A percentile compares a stretch with the other conserved stretches of the same genome.
These are phyloP conservation scores for Microdochium trichocladiopsis DNA, from an alignment of 2,329 filamentous ascomycete species.

Conservation along the genomic window DNA sequence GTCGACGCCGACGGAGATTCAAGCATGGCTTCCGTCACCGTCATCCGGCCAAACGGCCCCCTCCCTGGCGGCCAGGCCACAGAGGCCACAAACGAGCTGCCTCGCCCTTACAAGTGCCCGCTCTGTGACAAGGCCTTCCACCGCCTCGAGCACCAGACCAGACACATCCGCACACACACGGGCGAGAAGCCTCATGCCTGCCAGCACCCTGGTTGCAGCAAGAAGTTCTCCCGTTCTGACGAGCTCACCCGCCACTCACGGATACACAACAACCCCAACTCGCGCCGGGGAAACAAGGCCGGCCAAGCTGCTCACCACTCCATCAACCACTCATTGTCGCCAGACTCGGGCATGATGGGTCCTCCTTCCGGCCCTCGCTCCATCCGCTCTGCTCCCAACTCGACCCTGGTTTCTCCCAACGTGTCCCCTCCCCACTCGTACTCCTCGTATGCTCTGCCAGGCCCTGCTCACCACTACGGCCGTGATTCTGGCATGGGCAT, in stretches of 20 bases:
- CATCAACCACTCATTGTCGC: conserved; percentile 37
- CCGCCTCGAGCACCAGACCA: conserved; percentile 86
- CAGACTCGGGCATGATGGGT: conserved; percentile 69
- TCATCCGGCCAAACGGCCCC: conserved; percentile 56
- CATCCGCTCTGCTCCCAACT: conserved; percentile 82
- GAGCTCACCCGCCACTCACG: conserved; percentile 94
- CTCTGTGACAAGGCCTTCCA: conserved; percentile 98
- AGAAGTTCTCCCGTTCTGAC: conserved; percentile 93
- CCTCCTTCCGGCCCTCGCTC: conserved; percentile 68
- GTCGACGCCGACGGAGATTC: conserved; percentile 25
- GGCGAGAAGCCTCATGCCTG: conserved; percentile 98
- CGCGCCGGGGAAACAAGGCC: conserved; percentile 83
- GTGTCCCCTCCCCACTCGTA: conserved; percentile 92
- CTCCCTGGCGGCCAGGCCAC: conserved; percentile 54
- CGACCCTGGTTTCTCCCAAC: conserved; percentile 85
- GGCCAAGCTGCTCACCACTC: conserved; percentile 35
- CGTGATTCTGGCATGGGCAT: conserved; percentile 38
- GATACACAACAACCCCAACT: conserved; percentile 99
- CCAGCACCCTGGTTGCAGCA: conserved; percentile 91
- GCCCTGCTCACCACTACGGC: conserved; percentile 40
- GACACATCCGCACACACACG: conserved; percentile 93
- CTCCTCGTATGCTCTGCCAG: conserved; percentile 56
- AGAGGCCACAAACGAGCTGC: conserved; percentile 64
- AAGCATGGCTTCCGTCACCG: conserved; percentile 47
- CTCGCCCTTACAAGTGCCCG: conserved; percentile 95